phyloP scores from a whole-genome alignment of 2,329 filamentous ascomycete genomes.

The Cryphonectria nitschkei region DNA sequence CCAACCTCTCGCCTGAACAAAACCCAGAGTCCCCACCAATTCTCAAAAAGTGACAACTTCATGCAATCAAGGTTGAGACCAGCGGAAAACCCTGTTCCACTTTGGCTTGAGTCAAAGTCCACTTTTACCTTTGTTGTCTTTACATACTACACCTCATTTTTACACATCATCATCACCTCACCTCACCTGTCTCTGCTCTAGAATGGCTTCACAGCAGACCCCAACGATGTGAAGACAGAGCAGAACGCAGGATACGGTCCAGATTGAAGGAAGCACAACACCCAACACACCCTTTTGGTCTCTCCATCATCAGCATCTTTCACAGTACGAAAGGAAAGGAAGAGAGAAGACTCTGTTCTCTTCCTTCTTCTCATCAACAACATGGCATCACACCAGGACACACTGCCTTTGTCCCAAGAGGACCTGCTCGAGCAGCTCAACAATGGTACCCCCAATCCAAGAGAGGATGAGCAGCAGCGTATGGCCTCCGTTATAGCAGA shows the following conservation, averaged over 20 bases:
- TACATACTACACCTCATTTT: not conserved
- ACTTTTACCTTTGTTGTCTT: not conserved
- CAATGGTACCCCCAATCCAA: conserved; percentile 17
- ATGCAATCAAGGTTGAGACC: not conserved
- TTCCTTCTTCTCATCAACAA: not conserved
- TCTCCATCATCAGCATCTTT: not conserved
- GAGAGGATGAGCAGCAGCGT: conserved; percentile 26
- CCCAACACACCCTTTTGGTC: not conserved
- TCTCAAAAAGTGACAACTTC: not conserved
- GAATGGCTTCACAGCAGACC: not conserved
- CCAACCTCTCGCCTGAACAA: not conserved
- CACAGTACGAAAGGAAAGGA: not conserved
- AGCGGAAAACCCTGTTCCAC: not conserved
- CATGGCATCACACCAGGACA: conserved; percentile 26
- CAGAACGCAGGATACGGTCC: not conserved
- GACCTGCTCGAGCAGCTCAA: conserved; percentile 27
- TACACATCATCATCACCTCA: not conserved
- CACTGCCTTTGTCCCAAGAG: conserved; percentile 4
- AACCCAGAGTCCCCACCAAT: not conserved
- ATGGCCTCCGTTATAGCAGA: conserved; percentile 36
- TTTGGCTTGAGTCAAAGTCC: not conserved
- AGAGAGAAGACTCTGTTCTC: not conserved
- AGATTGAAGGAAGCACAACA: not conserved
- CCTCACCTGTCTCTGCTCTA: not conserved
- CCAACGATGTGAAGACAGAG: not conserved